Conservation (phyloP, 2,329 filamentous ascomycete genomes). For the Rachicladosporium sp. region DNA sequence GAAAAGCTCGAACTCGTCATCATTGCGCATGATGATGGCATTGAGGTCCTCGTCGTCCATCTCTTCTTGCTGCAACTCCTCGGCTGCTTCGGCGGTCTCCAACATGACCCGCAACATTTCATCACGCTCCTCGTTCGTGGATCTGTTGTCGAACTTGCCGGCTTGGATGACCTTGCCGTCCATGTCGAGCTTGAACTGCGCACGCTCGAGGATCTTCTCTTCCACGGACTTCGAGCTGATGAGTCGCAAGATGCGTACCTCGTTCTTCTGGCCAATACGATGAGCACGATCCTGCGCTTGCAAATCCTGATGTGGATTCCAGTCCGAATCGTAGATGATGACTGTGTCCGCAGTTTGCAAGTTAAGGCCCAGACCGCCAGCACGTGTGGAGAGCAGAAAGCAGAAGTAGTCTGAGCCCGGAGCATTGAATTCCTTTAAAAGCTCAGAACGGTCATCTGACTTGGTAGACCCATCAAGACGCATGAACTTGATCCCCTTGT, state of each 20-base stretch:
- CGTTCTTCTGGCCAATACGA: conserved; percentile 99
- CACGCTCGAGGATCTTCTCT: conserved; percentile 94
- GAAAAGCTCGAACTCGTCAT: conserved; percentile 67
- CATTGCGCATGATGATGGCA: conserved; percentile 78
- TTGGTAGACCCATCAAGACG: conserved; percentile 95
- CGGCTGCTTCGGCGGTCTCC: conserved; percentile 60
- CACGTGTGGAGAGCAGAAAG: conserved; percentile 95
- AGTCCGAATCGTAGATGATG: conserved; percentile 99
- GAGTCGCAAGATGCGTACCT: conserved; percentile 87
- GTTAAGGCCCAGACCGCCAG: conserved; percentile 93
- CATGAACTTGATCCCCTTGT: conserved; percentile 71
- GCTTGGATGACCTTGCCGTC: conserved; percentile 99
- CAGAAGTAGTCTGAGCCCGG: conserved; percentile 90
- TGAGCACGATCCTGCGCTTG: conserved; percentile 99
- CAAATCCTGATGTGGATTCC: conserved; percentile 98
- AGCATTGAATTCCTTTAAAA: conserved; percentile 79
- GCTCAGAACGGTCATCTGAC: conserved; percentile 87
- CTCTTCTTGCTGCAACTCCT: conserved; percentile 76
- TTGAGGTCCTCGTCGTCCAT: conserved; percentile 99
- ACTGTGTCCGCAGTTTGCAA: conserved; percentile 96
- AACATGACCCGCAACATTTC: conserved; percentile 89
- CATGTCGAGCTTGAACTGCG: conserved; percentile 97
- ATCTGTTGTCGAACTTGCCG: conserved; percentile 99
- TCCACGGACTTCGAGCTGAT: conserved; percentile 97
- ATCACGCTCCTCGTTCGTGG: conserved; percentile 94